Conservation (phyloP, 164 flowering plant species). For the Aristolochia contorta region DNA sequence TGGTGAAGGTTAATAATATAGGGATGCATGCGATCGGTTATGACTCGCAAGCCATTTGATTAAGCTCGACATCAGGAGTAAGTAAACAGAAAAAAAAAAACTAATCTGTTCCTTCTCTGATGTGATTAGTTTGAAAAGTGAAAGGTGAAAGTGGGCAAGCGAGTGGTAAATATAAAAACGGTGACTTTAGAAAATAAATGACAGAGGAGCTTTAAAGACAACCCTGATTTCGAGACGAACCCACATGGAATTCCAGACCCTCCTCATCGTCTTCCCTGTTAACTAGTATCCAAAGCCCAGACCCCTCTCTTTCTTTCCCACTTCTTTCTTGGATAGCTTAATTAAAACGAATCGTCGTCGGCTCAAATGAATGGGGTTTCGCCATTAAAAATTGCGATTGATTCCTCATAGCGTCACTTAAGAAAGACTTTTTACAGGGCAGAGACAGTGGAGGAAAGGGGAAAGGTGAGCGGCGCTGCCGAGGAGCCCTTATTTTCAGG, state of each 20-base stretch:
- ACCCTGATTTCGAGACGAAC: conserved; percentile 27
- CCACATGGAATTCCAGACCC: conserved; percentile 21
- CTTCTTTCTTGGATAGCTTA: neutral
- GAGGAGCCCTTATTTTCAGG: conserved; percentile 30
- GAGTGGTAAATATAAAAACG: neutral
- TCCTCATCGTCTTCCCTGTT: too few relatives aligned
- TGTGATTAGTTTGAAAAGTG: too few relatives aligned
- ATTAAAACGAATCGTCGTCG: neutral
- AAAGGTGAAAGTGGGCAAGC: too few relatives aligned
- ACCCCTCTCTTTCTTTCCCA: neutral
- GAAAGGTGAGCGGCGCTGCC: conserved; percentile 33
- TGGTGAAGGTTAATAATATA: too few relatives aligned
- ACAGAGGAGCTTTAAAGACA: conserved; percentile 7
- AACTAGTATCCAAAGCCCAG: neutral
- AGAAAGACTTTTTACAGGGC: conserved; percentile 3
- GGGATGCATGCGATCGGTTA: too few relatives aligned
- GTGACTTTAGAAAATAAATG: conserved; percentile 1
- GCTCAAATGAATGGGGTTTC: neutral
- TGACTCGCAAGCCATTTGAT: too few relatives aligned
- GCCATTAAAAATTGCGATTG: neutral
- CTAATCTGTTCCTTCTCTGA: too few relatives aligned
- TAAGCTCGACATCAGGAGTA: too few relatives aligned
- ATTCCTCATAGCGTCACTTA: conserved; percentile 5
- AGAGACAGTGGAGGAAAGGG: neutral
- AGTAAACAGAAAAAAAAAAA: too few relatives aligned